phyloP scores from a whole-genome alignment of 495 filamentous ascomycete genomes.

The Aspergillus taichungensis region DNA sequence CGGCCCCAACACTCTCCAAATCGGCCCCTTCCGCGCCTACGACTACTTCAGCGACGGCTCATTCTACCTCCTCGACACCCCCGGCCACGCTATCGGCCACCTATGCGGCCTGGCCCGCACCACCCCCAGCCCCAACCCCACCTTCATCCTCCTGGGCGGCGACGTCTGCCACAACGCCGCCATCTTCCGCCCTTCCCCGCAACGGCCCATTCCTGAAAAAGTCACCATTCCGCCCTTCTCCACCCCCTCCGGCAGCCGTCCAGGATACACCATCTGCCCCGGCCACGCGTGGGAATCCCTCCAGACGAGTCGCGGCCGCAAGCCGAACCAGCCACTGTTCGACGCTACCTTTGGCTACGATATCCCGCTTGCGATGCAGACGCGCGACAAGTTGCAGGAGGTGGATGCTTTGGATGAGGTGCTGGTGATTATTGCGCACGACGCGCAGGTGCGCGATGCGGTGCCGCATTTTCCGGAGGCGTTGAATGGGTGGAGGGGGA shows the following conservation, averaged over 20 bases:
- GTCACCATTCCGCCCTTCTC: neutral
- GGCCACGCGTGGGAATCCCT: conserved; percentile 9
- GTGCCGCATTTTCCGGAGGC: no score
- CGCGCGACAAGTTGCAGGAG: conserved; percentile 35
- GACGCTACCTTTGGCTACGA: conserved; percentile 10
- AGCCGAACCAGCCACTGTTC: conserved; percentile 3
- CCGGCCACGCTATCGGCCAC: conserved; percentile 40
- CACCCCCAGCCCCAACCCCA: conserved; percentile 22
- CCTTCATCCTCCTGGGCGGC: conserved; percentile 33
- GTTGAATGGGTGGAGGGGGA: no score
- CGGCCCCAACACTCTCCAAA: conserved; percentile 6
- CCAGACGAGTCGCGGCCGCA: conserved; percentile 3
- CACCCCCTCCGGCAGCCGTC: no score
- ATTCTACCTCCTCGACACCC: conserved; percentile 39
- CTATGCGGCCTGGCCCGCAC: conserved; percentile 32
- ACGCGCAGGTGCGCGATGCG: no score
- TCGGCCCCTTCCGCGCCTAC: conserved; percentile 34
- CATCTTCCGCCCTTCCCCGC: conserved; percentile 43
- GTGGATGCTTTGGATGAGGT: conserved; percentile 44
- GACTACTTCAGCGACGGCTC: conserved; percentile 46
- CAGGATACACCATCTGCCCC: neutral
- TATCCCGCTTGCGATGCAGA: conserved; percentile 18
- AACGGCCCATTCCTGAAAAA: conserved; percentile 13
- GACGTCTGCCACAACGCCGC: conserved; percentile 47
- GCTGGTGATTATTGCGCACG: conserved; percentile 40